Conservation (phyloP, 2,329 filamentous ascomycete species). For the Epichloe gansuensis region DNA sequence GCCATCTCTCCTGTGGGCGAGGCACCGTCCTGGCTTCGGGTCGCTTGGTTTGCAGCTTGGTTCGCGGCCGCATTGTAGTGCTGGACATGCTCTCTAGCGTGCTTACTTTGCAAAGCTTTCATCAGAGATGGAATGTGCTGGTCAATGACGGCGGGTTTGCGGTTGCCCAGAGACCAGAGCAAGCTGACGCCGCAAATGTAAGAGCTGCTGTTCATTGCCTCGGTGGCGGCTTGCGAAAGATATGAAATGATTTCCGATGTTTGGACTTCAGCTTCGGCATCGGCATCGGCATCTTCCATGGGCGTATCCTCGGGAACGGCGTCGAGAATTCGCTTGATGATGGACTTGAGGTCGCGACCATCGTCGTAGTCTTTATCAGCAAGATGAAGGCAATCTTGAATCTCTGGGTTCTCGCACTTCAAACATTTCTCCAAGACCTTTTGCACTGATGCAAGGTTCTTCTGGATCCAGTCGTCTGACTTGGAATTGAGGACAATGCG, state of each 20-base stretch:
- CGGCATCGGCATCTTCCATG: conserved; percentile 68
- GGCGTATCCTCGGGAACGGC: conserved; percentile 67
- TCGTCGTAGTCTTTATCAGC: conserved; percentile 59
- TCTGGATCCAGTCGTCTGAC: conserved; percentile 79
- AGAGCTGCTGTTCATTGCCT: conserved; percentile 69
- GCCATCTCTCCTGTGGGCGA: conserved; percentile 46
- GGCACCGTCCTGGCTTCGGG: conserved; percentile 41
- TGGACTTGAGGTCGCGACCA: conserved; percentile 58
- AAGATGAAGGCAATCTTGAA: conserved; percentile 83
- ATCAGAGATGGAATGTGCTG: conserved; percentile 78
- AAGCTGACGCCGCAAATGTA: conserved; percentile 86
- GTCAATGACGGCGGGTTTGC: conserved; percentile 79
- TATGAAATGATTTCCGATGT: conserved; percentile 81
- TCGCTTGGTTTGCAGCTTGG: conserved; percentile 31
- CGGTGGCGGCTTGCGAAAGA: conserved; percentile 74
- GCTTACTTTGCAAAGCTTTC: conserved; percentile 84
- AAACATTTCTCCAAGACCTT: conserved; percentile 83
- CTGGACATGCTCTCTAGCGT: conserved; percentile 86
- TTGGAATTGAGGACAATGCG: conserved; percentile 83
- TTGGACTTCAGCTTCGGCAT: conserved; percentile 69
- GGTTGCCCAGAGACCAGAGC: conserved; percentile 79
- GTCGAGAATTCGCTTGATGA: conserved; percentile 72
- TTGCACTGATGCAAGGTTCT: conserved; percentile 65
- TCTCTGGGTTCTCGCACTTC: conserved; percentile 77
- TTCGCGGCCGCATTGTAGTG: conserved; percentile 51